These are phyloP conservation scores for Raphanus hybrid DNA, from an alignment of 441 rosid species.

Conservation along the genomic window DNA sequence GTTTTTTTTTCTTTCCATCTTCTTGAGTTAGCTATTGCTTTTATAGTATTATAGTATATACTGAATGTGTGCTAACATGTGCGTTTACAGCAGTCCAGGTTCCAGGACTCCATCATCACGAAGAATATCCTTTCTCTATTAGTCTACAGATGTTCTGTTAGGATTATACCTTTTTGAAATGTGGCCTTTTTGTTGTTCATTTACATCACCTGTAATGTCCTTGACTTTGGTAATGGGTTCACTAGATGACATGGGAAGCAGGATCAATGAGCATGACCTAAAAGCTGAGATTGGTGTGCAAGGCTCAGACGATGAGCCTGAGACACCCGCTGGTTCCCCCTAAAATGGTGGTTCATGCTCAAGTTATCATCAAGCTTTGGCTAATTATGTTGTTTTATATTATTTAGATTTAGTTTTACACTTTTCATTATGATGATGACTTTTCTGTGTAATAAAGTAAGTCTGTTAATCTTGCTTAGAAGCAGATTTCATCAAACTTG, in stretches of 20 bases:
- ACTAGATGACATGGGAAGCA: background rate
- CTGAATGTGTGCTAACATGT: no score
- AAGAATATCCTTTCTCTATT: background rate
- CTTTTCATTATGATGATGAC: background rate
- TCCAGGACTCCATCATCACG: no score
- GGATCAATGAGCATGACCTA: background rate
- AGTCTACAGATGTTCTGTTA: background rate
- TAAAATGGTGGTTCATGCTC: background rate
- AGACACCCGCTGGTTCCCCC: background rate
- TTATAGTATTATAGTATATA: no score
- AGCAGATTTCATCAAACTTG: background rate
- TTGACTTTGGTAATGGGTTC: background rate
- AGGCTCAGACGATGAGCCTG: background rate
- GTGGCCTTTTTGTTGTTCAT: background rate
- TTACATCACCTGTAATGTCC: background rate
- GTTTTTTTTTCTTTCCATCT: background rate
- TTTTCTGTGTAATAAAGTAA: background rate
- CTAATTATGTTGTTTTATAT: no score
- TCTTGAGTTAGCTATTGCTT: no score
- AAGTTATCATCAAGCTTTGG: background rate
- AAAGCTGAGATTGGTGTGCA: background rate
- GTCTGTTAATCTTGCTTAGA: background rate
- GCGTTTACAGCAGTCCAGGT: no score
- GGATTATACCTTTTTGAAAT: background rate
- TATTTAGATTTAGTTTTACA: background rate